Evolutionary conservation across 148 eudicot species (phyloP), one percentile per base, ranked within the genome.

Genomic region (Selenicereus undatus): DNA sequence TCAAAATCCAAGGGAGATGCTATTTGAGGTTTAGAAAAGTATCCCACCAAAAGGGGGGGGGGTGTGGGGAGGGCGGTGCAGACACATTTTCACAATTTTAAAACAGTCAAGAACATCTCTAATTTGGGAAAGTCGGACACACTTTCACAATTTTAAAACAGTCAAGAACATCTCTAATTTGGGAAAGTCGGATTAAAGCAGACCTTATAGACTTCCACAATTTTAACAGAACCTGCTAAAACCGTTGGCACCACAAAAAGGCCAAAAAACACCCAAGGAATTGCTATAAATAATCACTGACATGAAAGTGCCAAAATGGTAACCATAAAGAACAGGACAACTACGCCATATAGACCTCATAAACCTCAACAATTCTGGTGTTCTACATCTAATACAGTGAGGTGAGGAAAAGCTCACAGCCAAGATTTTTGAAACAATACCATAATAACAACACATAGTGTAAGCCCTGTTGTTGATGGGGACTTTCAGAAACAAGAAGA

Each of bases 1-100:
- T 7, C 29, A 24, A 72, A 30, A 29, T 30, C 62, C 43, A 39
- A 11, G 58, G 32, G 13, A 62, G 27, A 4, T 66, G 32, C 36
- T 27, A 26, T 27, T 66, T 11, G 71, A 66, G 71, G 32, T 66
- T 66, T 13, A 66, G 22, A 66, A 64, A 66, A 26, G 71, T 9
- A 62, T 3, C 2, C 51, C 26, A 35, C 8, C n/a, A 32, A 35
- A 72, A 16, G 21, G 26, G 22, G 3, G 12, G 2, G 16, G 11
- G 26, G 24, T 6, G 65, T 22, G 65, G 27, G 27, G 68, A 8
- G 68, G 12, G 68, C 3, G 27, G 22, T 62, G 68, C 1, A 78
- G 56, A 83, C n/a, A 76, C 20, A 79, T 14, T 70, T 51, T 26
- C 66, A 78, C 52, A 69, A 66, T n/a, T 62, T 62, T 18, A 17